Conservation (phyloP, 2,329 filamentous ascomycete genomes). For the Claviceps citrina region DNA sequence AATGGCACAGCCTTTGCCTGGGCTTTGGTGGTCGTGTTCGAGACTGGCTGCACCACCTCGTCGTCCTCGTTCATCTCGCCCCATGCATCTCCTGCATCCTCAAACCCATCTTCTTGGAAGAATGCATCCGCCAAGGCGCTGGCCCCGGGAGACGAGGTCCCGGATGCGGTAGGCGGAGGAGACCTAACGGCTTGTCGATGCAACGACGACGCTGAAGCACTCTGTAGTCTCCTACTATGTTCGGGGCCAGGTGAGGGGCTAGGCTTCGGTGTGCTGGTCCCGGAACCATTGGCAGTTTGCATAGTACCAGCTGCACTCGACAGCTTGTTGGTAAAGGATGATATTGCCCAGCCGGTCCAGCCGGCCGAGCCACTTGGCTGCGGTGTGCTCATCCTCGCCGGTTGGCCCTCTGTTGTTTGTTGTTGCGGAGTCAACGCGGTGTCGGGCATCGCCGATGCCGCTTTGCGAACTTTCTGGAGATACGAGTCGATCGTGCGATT, state of each 20-base stretch:
- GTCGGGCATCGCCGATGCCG: constrained; percentile 63
- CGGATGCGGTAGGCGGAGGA: constrained; percentile 30
- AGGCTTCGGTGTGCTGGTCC: constrained; percentile 26
- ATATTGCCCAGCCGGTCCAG: constrained; percentile 97
- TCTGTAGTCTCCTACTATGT: constrained; percentile 21
- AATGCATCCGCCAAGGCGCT: constrained; percentile 32
- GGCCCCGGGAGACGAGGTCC: constrained; percentile 31
- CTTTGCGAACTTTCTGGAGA: constrained; percentile 67
- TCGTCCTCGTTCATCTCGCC: constrained; percentile 48
- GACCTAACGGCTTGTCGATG: constrained; percentile 46
- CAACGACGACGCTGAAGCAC: constrained; percentile 40
- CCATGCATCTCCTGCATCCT: constrained; percentile 61
- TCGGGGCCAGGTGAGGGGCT: constrained; percentile 25
- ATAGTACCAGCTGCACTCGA: constrained; percentile 78
- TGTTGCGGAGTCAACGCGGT: constrained; percentile 56
- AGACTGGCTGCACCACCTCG: constrained; percentile 21
- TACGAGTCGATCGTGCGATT: constrained; percentile 81
- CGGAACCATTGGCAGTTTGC: constrained; percentile 36
- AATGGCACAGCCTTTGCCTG: constrained; percentile 36
- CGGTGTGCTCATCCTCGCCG: constrained; percentile 66
- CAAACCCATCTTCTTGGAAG: constrained; percentile 39
- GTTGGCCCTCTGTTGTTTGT: constrained; percentile 32
- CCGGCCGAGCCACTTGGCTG: constrained; percentile 38
- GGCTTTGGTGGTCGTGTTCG: constrained; percentile 14
- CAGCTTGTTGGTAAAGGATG: constrained; percentile 92